Evolutionary conservation across 805 yeast genomes (phyloP).

Genomic region (Candida sonorensis): DNA sequence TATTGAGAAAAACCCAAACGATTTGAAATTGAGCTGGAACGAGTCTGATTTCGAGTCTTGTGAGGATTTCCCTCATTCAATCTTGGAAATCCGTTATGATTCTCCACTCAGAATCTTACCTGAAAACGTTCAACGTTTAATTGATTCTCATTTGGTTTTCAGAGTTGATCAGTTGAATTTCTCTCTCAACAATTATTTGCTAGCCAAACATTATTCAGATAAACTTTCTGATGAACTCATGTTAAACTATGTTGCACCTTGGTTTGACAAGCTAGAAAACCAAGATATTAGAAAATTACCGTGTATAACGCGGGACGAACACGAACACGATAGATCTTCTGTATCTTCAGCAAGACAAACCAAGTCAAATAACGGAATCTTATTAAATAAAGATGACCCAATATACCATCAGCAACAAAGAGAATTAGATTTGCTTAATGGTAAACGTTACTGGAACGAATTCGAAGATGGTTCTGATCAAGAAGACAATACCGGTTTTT

Average conservation of each 20-base stretch:
- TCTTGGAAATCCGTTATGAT: conserved; percentile 42
- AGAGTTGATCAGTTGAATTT: conserved; percentile 33
- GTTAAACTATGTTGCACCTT: conserved; percentile 24
- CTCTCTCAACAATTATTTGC: conserved; percentile 26
- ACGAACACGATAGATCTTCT: conserved; percentile 3
- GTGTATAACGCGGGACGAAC: conserved; percentile 8
- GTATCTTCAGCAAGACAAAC: neutral
- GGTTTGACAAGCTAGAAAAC: conserved; percentile 22
- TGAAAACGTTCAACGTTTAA: conserved; percentile 30
- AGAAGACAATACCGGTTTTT: conserved; percentile 31
- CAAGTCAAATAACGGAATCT: conserved; percentile 26
- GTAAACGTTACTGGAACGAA: conserved; percentile 55
- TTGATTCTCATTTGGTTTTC: conserved; percentile 41
- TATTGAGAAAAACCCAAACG: conserved; percentile 3
- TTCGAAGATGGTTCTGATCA: conserved; percentile 56
- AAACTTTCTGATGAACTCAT: conserved; percentile 17
- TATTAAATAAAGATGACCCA: conserved; percentile 25
- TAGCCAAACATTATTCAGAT: conserved; percentile 17
- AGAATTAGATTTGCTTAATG: conserved; percentile 8
- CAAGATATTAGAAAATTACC: conserved; percentile 43
- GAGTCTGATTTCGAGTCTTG: conserved; percentile 7
- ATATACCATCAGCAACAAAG: conserved; percentile 4
- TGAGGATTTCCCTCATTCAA: conserved; percentile 38
- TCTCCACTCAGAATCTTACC: conserved; percentile 29
- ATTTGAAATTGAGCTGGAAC: conserved; percentile 6